phyloP scores from a whole-genome alignment of 345 rosid genomes.

The Populus deltoides region DNA sequence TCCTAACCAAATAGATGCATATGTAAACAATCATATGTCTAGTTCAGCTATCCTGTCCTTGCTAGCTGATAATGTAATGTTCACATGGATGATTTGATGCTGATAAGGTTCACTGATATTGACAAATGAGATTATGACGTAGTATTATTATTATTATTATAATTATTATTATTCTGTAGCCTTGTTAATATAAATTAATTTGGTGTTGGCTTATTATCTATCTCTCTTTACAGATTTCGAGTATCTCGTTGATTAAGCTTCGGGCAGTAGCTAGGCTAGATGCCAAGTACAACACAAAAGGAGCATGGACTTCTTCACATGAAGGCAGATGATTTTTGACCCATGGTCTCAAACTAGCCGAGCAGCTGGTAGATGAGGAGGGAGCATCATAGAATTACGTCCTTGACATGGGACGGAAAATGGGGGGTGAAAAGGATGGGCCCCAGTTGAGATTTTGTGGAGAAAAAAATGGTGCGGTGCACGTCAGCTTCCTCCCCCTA shows the following conservation, averaged over 20 bases:
- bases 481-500: slow-evolving; percentile 43
- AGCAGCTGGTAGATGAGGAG: neutral
- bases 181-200: too few species aligned
- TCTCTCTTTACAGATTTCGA: too few species aligned
- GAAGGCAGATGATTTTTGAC: slow-evolving; percentile 9
- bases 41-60: neutral
- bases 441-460: slow-evolving; percentile 1
- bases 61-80: neutral
- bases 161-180: too few species aligned
- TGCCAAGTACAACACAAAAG: neutral
- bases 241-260: neutral
- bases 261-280: neutral
- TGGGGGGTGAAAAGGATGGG: slow-evolving; percentile 9
- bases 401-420: slow-evolving; percentile 7
- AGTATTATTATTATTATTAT: too few species aligned
- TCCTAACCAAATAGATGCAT: neutral
- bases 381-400: neutral
- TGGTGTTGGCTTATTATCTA: too few species aligned
- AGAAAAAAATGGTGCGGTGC: slow-evolving; percentile 42
- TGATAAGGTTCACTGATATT: neutral
- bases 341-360: slow-evolving; percentile 6
- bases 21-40: neutral
- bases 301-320: slow-evolving; percentile 3
- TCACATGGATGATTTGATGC: neutral
- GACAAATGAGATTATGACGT: neutral